Percentiles rank a stretch among this genome's conserved stretches.
phyloP scores from a whole-genome alignment of 2,329 filamentous ascomycete species.

The Tolypocladium amazonense region DNA sequence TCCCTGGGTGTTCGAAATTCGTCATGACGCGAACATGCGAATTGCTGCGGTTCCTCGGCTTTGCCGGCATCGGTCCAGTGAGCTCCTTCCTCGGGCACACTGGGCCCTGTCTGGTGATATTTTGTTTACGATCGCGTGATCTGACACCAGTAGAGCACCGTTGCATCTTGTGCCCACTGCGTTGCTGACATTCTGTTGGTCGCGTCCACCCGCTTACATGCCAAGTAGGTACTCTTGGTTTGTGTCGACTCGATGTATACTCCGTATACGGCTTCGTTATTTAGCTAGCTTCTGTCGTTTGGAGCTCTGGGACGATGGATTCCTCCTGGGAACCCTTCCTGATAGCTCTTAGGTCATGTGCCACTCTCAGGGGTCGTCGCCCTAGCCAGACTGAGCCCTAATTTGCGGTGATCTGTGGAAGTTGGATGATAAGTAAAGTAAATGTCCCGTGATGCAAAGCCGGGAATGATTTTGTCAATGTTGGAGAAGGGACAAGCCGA shows the following conservation, averaged over 20 bases:
- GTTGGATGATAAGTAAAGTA: too few species aligned
- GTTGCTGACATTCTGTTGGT: background rate
- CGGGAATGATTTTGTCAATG: too few species aligned
- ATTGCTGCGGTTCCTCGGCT: background rate
- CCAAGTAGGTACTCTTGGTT: background rate
- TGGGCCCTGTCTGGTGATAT: background rate
- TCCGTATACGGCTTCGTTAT: too few species aligned
- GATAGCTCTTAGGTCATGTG: background rate
- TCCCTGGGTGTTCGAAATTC: background rate
- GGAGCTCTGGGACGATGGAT: too few species aligned
- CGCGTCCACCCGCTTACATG: background rate
- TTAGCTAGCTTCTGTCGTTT: background rate
- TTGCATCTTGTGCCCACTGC: background rate
- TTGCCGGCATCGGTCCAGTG: background rate
- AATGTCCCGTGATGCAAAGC: too few species aligned
- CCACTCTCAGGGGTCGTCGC: background rate
- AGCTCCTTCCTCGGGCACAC: background rate
- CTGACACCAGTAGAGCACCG: background rate
- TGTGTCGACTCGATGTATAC: background rate
- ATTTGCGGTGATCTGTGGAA: background rate
- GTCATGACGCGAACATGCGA: background rate
- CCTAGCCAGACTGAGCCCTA: background rate
- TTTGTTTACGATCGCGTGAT: background rate
- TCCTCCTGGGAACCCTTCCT: background rate
- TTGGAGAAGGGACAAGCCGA: background rate